Evolutionary conservation across 768 basidiomycete genomes (phyloP), one percentile per base, ranked within the genome.

Genomic region (Clitopilus passeckerianus): DNA sequence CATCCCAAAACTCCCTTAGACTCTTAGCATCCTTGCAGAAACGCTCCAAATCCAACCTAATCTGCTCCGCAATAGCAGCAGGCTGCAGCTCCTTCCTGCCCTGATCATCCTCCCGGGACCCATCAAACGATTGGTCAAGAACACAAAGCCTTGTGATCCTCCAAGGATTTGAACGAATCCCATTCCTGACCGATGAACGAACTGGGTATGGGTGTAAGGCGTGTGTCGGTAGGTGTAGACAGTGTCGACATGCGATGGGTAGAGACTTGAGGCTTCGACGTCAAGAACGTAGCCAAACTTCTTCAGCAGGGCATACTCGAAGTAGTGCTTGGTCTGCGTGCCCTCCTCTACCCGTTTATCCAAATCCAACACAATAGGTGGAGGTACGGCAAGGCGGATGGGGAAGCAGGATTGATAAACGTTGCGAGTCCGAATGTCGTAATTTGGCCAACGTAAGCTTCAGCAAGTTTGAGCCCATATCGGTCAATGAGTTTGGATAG

Each of bases 381-480:
- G 93, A 0, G 86, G 79, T 3, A 93, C 68, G 0, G 82, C 85
- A n/a, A 96, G 82, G 1, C 82, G 83, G 54, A 98, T 82, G 1
- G 93, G 90, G 70, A 86, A 91, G 66, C 93, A 93, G 3, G 91
- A 91, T 64, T 98, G 93, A 74, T 96, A 98, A 0, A 94, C 88
- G 64, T 93, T 96, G 61, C 87, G 86, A 24, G 86, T 81, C 33
- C 86, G 83, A 61, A 97, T 88, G 67, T 95, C 93, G 71, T 86
- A 83, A 98, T 94, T 69, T 95, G 93, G 34, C 88, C 87, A 24
- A 97, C 93, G 63, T 94, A 95, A 0, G 92, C 92, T 69, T 98
- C 97, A 22, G 98, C 91, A 9, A 99, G 84, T 69, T 86, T 91
- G 58, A 98, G 77, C 2, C 96, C 96, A 61, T 94, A 94, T 55